Evolutionary conservation across 495 filamentous ascomycete genomes (phyloP).

Genomic region (Usnea hakonensis): DNA sequence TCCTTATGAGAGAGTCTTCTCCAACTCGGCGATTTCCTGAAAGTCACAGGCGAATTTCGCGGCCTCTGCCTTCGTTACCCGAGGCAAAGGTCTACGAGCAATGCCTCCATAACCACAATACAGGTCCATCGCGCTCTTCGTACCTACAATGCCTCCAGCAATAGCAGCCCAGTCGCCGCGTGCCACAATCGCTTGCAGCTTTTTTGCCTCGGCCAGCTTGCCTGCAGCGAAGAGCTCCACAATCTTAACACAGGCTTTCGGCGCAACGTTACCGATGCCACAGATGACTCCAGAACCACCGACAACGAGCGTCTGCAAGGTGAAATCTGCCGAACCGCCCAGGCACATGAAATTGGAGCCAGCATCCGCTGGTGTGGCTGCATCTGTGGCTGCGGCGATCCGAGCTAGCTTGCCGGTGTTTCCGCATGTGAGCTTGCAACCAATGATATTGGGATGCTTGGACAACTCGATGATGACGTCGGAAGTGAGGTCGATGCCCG

Average conservation of each 20-base stretch:
- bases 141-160: constrained; percentile 76
- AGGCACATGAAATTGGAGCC: constrained; percentile 62
- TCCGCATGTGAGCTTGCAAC: constrained; percentile 87
- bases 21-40: constrained; percentile 64
- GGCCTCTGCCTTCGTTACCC: constrained; percentile 52
- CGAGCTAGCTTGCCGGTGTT: constrained; percentile 89
- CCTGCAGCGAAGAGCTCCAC: constrained; percentile 65
- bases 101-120: constrained; percentile 73
- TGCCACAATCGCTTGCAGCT: constrained; percentile 71
- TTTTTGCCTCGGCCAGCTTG: constrained; percentile 62
- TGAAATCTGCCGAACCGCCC: constrained; percentile 87
- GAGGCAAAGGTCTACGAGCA: constrained; percentile 69
- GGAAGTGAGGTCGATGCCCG: constrained; percentile 74
- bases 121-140: constrained; percentile 69
- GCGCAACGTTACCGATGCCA: constrained; percentile 77
- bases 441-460: constrained; percentile 77
- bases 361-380: constrained; percentile 34
- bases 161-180: constrained; percentile 84
- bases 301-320: constrained; percentile 72
- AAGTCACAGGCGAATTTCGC: constrained; percentile 61
- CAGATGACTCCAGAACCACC: constrained; percentile 82
- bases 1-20: constrained; percentile 41
- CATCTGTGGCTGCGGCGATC: constrained; percentile 56
- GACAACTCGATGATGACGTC: constrained; percentile 69
- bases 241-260: constrained; percentile 63